Conservation (phyloP, 1,284 basidiomycete genomes). For the Sphagnurus paluster region DNA sequence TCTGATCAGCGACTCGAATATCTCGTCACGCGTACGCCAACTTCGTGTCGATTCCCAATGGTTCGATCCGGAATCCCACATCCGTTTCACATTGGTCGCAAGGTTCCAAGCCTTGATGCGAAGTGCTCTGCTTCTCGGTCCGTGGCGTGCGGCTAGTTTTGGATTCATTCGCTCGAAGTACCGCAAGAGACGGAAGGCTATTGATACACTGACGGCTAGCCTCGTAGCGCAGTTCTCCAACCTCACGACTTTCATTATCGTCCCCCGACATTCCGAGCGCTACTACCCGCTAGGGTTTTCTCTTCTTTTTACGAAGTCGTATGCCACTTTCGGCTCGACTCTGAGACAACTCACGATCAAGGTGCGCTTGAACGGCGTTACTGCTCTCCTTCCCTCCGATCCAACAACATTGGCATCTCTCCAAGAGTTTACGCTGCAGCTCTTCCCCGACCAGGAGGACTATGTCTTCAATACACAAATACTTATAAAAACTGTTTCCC, state of each 20-base stretch:
- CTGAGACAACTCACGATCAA: conserved; percentile 12
- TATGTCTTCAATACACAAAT: conserved; percentile 3
- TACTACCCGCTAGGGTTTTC: conserved; percentile 9
- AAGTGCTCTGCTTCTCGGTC: not conserved
- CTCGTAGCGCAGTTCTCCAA: conserved; percentile 11
- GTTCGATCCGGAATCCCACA: conserved; percentile 9
- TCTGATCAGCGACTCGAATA: conserved; percentile 8
- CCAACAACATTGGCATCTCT: conserved; percentile 4
- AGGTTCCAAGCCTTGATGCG: conserved; percentile 3
- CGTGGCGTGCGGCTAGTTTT: not conserved
- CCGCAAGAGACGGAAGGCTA: not conserved
- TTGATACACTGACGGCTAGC: conserved; percentile 8
- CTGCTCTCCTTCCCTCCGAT: conserved; percentile 9
- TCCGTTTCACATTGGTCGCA: not conserved
- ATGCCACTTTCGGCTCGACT: conserved; percentile 10
- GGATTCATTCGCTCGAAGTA: not conserved
- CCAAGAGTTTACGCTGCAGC: conserved; percentile 10
- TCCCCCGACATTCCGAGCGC: conserved; percentile 8
- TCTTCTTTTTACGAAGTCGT: conserved; percentile 6
- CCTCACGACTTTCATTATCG: conserved; percentile 12
- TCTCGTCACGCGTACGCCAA: conserved; percentile 11
- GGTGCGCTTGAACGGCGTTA: conserved; percentile 9
- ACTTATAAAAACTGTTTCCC: conserved; percentile 4
- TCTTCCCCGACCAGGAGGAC: conserved; percentile 11
- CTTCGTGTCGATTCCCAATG: conserved; percentile 15